Base-by-base conservation (phyloP, 345 rosid species). In the Populus nigra region DNA sequence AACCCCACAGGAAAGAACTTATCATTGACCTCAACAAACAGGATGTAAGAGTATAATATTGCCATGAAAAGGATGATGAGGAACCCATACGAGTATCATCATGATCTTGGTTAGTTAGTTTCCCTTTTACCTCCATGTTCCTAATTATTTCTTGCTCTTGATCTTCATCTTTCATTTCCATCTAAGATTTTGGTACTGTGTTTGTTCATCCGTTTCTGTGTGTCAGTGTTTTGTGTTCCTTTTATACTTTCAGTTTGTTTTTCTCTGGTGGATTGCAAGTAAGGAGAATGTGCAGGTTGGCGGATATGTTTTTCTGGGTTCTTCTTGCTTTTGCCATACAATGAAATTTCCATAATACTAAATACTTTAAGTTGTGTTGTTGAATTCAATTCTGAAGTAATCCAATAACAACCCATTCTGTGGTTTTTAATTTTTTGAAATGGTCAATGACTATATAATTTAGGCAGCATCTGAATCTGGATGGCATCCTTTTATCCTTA, bases 1-100 rank as follows among this genome's bases (percentile, higher is more conserved):
- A 82, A 79, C 20, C 85, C 85, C 72, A 73, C 78, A 41, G 69
- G 61, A 17, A 80, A 71, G 69, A 74, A 78, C 9, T 73, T 76
- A 22, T 85, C 89, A 7, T 80, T 81, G 20, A 84, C 84, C 70
- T 85, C 88, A 73, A 87, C 75, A 76, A 86, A 82, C 84, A 88
- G 74, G 77, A 79, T 87, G 89, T 94, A 92, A 33, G 91, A 89
- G 35, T 94, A 92, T 78, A 92, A 94, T 79, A 83, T 77, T 33
- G 91, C 93, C 83, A 94, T 93, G 98, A 93, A 91, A 89, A 87
- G 85, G 80, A 81, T 91, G 92, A 94, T 89, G 98, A 90, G 97
- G 73, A 93, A 83, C 86, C 98, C 97, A 1, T 94, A 89, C 75
- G 98, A 94, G 78, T 94, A 94, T 85, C 97, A 91, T 81, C 98